Conservation (phyloP, 2,329 filamentous ascomycete species). For the Diaporthe citriasiana region DNA sequence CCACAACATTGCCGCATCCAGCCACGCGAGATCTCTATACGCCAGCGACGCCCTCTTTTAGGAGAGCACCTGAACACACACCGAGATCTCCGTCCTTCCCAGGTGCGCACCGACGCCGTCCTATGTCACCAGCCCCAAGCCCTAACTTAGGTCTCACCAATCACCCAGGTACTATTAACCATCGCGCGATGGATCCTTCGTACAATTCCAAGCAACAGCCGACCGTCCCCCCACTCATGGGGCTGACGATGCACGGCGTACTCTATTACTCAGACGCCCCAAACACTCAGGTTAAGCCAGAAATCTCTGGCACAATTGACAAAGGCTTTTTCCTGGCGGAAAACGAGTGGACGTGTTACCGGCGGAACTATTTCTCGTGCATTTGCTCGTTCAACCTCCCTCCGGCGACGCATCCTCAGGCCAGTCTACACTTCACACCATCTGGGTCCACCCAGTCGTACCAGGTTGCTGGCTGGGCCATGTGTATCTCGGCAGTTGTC, state of each 20-base stretch:
- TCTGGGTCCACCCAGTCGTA: constrained; percentile 68
- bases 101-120: constrained; percentile 62
- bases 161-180: constrained; percentile 44
- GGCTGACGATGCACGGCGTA: constrained; percentile 68
- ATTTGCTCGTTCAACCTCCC: constrained; percentile 82
- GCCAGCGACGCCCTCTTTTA: constrained; percentile 64
- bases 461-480: constrained; percentile 81
- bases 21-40: constrained; percentile 68
- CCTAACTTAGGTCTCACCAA: constrained; percentile 60
- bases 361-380: constrained; percentile 91
- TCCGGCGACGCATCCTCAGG: constrained; percentile 59
- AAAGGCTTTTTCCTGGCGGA: constrained; percentile 90
- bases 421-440: constrained; percentile 66
- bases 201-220: constrained; percentile 55
- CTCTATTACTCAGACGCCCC: constrained; percentile 72
- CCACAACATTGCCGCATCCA: constrained; percentile 66
- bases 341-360: constrained; percentile 91
- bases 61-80: constrained; percentile 63
- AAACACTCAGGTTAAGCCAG: constrained; percentile 68
- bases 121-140: constrained; percentile 67
- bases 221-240: constrained; percentile 67
- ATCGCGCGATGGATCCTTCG: constrained; percentile 66
- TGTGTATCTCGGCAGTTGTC: constrained; percentile 87
- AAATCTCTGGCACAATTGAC: constrained; percentile 85
- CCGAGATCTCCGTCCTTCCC: constrained; percentile 67